These are phyloP conservation scores for Pseudogymnoascus sp. DNA, from an alignment of 2,329 filamentous ascomycete species.

Conservation along the genomic window DNA sequence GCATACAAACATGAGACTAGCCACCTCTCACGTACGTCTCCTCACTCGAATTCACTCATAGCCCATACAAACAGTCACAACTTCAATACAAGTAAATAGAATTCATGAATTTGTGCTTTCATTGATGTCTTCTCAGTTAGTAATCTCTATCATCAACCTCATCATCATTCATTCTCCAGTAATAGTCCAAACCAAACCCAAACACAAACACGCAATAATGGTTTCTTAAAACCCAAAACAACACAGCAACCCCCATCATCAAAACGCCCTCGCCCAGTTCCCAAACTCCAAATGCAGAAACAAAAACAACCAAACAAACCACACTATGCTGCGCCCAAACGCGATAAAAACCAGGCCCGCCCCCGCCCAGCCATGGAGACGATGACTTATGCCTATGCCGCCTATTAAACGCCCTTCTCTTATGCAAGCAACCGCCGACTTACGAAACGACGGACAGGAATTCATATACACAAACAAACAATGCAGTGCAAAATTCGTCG, in stretches of 20 bases:
- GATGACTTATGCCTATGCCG: conserved; percentile 3
- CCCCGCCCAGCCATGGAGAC: not conserved
- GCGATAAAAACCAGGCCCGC: not conserved
- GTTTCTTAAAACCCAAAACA: not conserved
- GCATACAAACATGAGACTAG: not conserved
- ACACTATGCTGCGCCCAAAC: not conserved
- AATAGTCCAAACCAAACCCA: not conserved
- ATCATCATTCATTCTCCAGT: conserved; percentile 1
- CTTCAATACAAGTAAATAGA: not conserved
- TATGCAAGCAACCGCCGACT: not conserved
- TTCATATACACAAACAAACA: not conserved
- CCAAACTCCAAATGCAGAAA: not conserved
- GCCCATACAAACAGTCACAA: not conserved
- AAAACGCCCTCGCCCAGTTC: not conserved
- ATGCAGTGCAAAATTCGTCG: conserved; percentile 1
- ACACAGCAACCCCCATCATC: not conserved
- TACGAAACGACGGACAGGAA: not conserved
- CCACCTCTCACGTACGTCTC: not conserved
- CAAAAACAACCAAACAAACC: not conserved
- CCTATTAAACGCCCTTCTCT: not conserved
- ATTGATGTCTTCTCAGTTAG: conserved; percentile 9
- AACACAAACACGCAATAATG: not conserved
- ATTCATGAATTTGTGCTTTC: conserved; percentile 9
- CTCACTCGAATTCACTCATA: not conserved
- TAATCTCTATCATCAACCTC: conserved; percentile 9